Evolutionary conservation across 345 rosid species (phyloP).

Genomic region (Hibiscus trionum): DNA sequence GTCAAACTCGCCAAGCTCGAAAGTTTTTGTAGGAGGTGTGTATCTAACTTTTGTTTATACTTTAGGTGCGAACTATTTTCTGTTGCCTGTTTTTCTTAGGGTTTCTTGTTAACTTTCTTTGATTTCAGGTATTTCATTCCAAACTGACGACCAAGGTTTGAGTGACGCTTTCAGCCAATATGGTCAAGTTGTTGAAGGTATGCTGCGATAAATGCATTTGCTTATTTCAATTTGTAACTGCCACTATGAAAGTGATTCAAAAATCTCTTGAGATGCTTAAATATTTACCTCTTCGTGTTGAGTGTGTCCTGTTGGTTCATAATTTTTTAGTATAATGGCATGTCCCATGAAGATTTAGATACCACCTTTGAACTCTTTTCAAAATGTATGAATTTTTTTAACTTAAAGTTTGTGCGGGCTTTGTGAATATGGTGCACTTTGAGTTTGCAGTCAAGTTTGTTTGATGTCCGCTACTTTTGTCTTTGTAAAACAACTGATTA

Average conservation of each 20-base stretch:
- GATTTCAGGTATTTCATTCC: slow-evolving; percentile 58
- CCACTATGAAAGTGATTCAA: not conserved
- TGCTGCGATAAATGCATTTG: not conserved
- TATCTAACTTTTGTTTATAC: not conserved
- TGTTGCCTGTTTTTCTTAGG: not conserved
- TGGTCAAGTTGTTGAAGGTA: slow-evolving; percentile 80
- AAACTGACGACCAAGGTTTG: slow-evolving; percentile 58
- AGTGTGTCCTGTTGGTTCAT: not conserved
- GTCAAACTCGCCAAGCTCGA: slow-evolving; percentile 69
- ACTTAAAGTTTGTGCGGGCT: too few relatives aligned
- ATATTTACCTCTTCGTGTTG: not conserved
- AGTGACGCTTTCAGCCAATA: slow-evolving; percentile 67
- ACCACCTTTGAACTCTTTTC: too few relatives aligned
- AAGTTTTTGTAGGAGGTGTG: slow-evolving; percentile 81
- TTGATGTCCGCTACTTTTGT: not conserved
- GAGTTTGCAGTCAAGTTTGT: not conserved
- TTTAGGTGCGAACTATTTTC: not conserved
- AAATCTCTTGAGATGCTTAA: slow-evolving; percentile 1
- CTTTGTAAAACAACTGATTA: slow-evolving; percentile 7
- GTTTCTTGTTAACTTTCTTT: not conserved
- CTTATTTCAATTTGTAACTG: not conserved
- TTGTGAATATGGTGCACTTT: too few relatives aligned
- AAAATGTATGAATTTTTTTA: too few relatives aligned
- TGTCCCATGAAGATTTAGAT: too few relatives aligned
- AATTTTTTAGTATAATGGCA: too few relatives aligned